Evolutionary conservation across 1,284 basidiomycete species (phyloP).

Genomic region (Chondrostereum purpureum): DNA sequence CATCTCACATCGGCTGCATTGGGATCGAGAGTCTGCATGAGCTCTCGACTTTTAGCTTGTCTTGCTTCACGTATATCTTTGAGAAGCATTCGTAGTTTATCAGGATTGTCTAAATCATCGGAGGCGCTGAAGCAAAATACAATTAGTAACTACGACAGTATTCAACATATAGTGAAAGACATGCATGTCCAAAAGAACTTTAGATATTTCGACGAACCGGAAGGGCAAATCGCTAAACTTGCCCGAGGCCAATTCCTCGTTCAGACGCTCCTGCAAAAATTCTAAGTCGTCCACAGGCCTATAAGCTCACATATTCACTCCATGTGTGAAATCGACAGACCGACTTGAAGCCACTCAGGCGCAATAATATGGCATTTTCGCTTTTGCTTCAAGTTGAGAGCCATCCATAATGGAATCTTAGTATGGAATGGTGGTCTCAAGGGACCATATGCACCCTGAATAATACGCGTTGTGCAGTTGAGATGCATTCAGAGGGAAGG

Average conservation of each 20-base stretch:
- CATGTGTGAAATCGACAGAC: constrained; percentile 36
- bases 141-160: constrained; percentile 1
- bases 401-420: constrained; percentile 91
- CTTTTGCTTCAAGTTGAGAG: constrained; percentile 87
- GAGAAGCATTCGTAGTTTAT: constrained; percentile 76
- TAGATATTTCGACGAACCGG: constrained; percentile 83
- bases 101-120: constrained; percentile 82
- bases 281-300: constrained; percentile 58
- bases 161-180: constrained; percentile 22
- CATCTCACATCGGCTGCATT: constrained; percentile 52
- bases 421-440: constrained; percentile 82
- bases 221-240: constrained; percentile 76
- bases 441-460: constrained; percentile 87
- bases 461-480: constrained; percentile 5
- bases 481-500: constrained; percentile 9
- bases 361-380: constrained; percentile 89
- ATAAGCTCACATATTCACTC: no score
- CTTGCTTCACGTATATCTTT: constrained; percentile 93
- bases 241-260: constrained; percentile 65
- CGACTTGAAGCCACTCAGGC: constrained; percentile 83
- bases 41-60: constrained; percentile 87
- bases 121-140: constrained; percentile 56
- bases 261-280: constrained; percentile 66
- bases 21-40: constrained; percentile 61
- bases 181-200: constrained; percentile 85